Percentiles rank a stretch among this genome's conserved stretches.
Evolutionary conservation across 805 yeast species (phyloP).

Genomic region (Allodekkera sacchari): DNA sequence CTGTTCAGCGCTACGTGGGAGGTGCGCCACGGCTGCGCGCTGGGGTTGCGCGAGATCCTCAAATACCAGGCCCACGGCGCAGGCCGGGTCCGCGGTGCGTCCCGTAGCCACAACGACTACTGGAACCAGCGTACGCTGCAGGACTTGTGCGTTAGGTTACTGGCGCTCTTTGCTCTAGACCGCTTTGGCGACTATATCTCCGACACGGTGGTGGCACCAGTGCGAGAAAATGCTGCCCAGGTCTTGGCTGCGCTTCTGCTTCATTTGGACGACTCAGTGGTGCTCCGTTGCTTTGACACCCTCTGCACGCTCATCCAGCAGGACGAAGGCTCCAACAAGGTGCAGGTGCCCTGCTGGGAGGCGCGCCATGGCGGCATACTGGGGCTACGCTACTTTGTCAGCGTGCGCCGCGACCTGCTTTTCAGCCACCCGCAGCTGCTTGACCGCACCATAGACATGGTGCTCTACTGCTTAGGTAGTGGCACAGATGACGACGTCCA

Average conservation of each 20-base stretch:
- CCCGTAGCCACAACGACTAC: conserved; percentile 50
- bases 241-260: conserved; percentile 79
- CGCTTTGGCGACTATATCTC: conserved; percentile 95
- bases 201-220: conserved; percentile 98
- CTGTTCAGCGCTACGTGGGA: conserved; percentile 88
- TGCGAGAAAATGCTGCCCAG: conserved; percentile 94
- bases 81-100: conserved; percentile 65
- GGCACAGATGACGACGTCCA: conserved; percentile 98
- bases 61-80: conserved; percentile 78
- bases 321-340: conserved; percentile 31
- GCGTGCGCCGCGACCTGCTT: conserved; percentile 77
- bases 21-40: conserved; percentile 88
- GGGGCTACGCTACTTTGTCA: conserved; percentile 85
- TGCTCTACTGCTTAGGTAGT: conserved; percentile 83
- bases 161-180: conserved; percentile 85
- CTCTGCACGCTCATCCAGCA: conserved; percentile 68
- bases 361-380: conserved; percentile 98
- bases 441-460: conserved; percentile 72
- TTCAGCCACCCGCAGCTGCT: conserved; percentile 49
- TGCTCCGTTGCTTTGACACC: conserved; percentile 54
- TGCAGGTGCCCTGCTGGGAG: conserved; percentile 72
- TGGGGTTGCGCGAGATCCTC: conserved; percentile 83
- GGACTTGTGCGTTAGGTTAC: conserved; percentile 76
- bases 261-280: conserved; percentile 56
- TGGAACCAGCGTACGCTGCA: conserved; percentile 69